Percentiles rank a stretch among this genome's conserved stretches.
These are phyloP conservation scores for Aspergillus sp. DNA, from an alignment of 2,329 filamentous ascomycete species.

Conservation along the genomic window DNA sequence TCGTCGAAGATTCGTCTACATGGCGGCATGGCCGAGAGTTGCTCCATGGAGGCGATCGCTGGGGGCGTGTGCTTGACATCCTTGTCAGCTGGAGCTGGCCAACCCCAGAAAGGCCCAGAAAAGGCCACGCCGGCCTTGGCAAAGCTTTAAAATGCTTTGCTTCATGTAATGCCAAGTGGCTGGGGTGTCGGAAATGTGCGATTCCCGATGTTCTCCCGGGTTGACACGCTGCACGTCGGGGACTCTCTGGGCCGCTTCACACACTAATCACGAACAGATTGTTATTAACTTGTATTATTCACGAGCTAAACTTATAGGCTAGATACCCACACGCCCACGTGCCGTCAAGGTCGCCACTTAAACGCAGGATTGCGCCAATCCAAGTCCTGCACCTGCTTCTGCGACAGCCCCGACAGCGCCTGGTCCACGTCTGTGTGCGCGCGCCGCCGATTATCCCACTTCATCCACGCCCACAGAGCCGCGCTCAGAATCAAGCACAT, in stretches of 20 bases:
- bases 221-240: no score
- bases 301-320: no score
- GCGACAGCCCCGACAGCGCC: slow-evolving; percentile 55
- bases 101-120: not conserved
- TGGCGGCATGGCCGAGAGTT: no score
- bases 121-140: not conserved
- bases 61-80: no score
- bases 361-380: slow-evolving; percentile 64
- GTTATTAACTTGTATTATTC: not conserved
- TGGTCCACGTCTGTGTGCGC: slow-evolving; percentile 55
- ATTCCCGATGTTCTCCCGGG: not conserved
- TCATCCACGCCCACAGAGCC: slow-evolving; percentile 60
- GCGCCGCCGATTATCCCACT: slow-evolving; percentile 60
- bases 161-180: no score
- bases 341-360: slow-evolving; percentile 11
- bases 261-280: no score
- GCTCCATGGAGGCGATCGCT: no score
- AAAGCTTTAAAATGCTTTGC: no score
- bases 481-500: slow-evolving; percentile 50
- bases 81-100: no score
- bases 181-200: no score
- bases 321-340: not conserved
- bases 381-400: slow-evolving; percentile 57
- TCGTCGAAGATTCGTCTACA: no score
- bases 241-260: no score